These are phyloP conservation scores for Aspergillus wentii DNA, from an alignment of 495 filamentous ascomycete species.

Conservation along the genomic window DNA sequence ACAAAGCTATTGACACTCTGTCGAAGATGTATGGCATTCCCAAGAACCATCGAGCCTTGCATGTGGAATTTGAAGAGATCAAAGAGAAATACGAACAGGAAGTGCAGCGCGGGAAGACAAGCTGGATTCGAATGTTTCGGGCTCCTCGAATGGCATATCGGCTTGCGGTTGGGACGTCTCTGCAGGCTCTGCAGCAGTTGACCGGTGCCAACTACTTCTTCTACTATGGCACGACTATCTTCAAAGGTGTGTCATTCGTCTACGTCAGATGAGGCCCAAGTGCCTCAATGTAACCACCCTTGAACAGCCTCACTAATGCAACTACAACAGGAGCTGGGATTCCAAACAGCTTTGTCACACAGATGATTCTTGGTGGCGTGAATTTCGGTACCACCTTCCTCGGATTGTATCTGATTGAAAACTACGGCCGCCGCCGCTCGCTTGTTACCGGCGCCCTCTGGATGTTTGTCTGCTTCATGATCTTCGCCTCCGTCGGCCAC, in stretches of 20 bases:
- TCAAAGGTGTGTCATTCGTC: constrained; percentile 55
- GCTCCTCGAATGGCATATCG: constrained; percentile 66
- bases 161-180: constrained; percentile 55
- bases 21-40: constrained; percentile 64
- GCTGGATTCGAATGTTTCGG: constrained; percentile 48
- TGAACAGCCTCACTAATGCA: too few relatives aligned
- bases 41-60: constrained; percentile 53
- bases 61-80: constrained; percentile 61
- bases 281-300: too few relatives aligned
- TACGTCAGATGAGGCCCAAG: too few relatives aligned
- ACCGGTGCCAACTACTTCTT: constrained; percentile 59
- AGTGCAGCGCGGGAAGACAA: constrained; percentile 36
- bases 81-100: constrained; percentile 51
- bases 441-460: constrained; percentile 61
- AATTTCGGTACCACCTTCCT: constrained; percentile 68
- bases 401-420: constrained; percentile 65
- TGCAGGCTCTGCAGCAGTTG: constrained; percentile 50
- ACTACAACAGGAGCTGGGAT: constrained; percentile 67
- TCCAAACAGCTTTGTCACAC: constrained; percentile 59
- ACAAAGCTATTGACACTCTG: constrained; percentile 60
- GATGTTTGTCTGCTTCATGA: constrained; percentile 66
- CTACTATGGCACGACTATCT: constrained; percentile 72
- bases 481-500: constrained; percentile 66
- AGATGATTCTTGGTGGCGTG: constrained; percentile 67
- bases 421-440: constrained; percentile 60